Evolutionary conservation across 2,329 filamentous ascomycete species (phyloP).

Genomic region (Penicillium palitans): DNA sequence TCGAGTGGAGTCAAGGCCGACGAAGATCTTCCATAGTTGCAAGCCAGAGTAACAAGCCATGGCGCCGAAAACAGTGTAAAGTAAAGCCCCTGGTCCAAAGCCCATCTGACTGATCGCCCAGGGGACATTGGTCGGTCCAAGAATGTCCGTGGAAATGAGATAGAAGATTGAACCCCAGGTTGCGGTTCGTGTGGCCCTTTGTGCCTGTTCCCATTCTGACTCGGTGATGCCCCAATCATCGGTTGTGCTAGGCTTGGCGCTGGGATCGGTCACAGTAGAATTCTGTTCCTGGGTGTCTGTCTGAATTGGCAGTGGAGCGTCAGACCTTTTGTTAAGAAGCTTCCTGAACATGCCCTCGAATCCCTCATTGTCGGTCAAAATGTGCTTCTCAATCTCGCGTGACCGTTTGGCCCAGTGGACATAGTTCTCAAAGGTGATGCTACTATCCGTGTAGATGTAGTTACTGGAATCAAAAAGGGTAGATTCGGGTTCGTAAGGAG

Average conservation of each 20-base stretch:
- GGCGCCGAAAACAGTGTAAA: conserved; percentile 40
- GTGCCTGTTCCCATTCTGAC: conserved; percentile 51
- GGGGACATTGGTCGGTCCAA: conserved; percentile 46
- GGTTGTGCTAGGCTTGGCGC: neutral
- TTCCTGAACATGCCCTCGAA: conserved; percentile 2
- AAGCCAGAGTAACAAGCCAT: conserved; percentile 43
- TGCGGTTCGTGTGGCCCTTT: conserved; percentile 49
- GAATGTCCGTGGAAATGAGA: conserved; percentile 52
- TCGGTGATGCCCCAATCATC: neutral
- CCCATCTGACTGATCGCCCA: conserved; percentile 39
- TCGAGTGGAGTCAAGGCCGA: conserved; percentile 50
- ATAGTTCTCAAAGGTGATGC: conserved; percentile 41
- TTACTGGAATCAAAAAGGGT: neutral
- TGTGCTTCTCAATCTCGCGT: conserved; percentile 32
- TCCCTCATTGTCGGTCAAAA: conserved; percentile 19
- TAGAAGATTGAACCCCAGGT: conserved; percentile 51
- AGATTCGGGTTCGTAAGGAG: neutral
- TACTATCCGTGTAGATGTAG: conserved; percentile 25
- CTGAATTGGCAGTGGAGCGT: neutral
- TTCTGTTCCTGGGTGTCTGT: neutral
- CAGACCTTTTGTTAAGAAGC: neutral
- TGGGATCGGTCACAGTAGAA: neutral
- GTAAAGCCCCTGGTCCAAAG: conserved; percentile 47
- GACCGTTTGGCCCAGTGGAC: conserved; percentile 38
- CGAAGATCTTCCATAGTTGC: conserved; percentile 49